A percentile compares a stretch with the other conserved stretches of the same genome.
Conservation (phyloP, 805 yeast genomes). For the Monosporozyma servazzii region DNA sequence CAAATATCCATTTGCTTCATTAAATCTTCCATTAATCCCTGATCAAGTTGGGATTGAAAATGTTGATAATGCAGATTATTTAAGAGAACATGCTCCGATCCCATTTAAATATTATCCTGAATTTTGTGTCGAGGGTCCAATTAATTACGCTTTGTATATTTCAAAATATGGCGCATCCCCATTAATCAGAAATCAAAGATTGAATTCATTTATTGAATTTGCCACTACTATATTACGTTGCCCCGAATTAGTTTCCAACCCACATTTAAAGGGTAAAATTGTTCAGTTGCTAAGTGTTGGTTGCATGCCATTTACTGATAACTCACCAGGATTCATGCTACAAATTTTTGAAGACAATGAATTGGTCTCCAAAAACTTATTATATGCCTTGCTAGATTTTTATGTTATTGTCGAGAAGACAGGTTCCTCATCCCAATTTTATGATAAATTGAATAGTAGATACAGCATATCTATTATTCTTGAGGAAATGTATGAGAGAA, state of each 20-base stretch:
- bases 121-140: constrained; percentile 70
- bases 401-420: constrained; percentile 94
- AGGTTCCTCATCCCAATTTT: constrained; percentile 89
- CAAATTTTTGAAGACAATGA: constrained; percentile 55
- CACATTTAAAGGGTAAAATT: constrained; percentile 80
- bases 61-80: constrained; percentile 65
- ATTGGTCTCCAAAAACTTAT: constrained; percentile 52
- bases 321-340: constrained; percentile 65
- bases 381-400: constrained; percentile 78
- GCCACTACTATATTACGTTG: constrained; percentile 69
- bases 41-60: constrained; percentile 54
- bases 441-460: constrained; percentile 89
- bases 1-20: constrained; percentile 42
- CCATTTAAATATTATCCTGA: constrained; percentile 86
- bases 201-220: constrained; percentile 57
- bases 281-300: constrained; percentile 78
- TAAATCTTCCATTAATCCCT: constrained; percentile 51
- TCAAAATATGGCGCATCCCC: constrained; percentile 49
- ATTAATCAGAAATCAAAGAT: constrained; percentile 43
- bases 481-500: constrained; percentile 68
- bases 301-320: constrained; percentile 45
- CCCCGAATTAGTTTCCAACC: constrained; percentile 80
- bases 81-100: constrained; percentile 53
- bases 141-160: constrained; percentile 60
- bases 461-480: constrained; percentile 76